Conservation (phyloP, 2,329 filamentous ascomycete genomes). For the Escovopsis sp. region DNA sequence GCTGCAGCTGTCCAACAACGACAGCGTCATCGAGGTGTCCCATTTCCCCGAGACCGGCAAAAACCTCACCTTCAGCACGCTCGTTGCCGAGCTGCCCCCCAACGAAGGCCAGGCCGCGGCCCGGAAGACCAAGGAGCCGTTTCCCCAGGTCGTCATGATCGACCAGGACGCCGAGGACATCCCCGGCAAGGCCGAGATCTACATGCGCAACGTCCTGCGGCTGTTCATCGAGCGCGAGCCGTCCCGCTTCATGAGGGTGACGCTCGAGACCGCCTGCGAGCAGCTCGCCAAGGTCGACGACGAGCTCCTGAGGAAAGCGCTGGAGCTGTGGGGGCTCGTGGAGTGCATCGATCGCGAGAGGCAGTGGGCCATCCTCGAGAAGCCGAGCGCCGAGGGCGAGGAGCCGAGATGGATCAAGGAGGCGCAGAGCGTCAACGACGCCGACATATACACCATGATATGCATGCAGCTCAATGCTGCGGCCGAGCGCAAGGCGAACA, state of each 20-base stretch:
- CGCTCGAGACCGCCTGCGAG: conserved; percentile 37
- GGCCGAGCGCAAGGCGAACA: conserved; percentile 47
- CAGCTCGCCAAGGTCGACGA: conserved; percentile 34
- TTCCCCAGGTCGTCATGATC: conserved; percentile 36
- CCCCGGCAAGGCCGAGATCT: conserved; percentile 41
- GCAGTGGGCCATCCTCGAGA: conserved; percentile 42
- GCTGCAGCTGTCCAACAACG: conserved; percentile 32
- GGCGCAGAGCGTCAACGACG: conserved; percentile 30
- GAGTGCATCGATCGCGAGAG: conserved; percentile 51
- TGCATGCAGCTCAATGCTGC: conserved; percentile 50
- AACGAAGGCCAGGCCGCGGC: conserved; percentile 21
- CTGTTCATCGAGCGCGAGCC: conserved; percentile 45
- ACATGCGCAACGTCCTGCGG: conserved; percentile 43
- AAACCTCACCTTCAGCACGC: conserved; percentile 24
- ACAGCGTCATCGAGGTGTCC: conserved; percentile 39
- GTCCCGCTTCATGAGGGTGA: conserved; percentile 44
- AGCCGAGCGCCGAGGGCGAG: conserved; percentile 25
- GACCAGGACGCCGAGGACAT: conserved; percentile 48
- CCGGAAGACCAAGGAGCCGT: conserved; percentile 19
- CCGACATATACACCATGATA: conserved; percentile 45
- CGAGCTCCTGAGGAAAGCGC: conserved; percentile 39
- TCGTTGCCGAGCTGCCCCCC: conserved; percentile 20
- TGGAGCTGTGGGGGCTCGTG: conserved; percentile 51
- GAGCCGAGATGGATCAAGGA: conserved; percentile 35
- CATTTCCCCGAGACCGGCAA: conserved; percentile 41